Conservation (phyloP, 768 basidiomycete genomes). For the Sarcomyxa edulis region DNA sequence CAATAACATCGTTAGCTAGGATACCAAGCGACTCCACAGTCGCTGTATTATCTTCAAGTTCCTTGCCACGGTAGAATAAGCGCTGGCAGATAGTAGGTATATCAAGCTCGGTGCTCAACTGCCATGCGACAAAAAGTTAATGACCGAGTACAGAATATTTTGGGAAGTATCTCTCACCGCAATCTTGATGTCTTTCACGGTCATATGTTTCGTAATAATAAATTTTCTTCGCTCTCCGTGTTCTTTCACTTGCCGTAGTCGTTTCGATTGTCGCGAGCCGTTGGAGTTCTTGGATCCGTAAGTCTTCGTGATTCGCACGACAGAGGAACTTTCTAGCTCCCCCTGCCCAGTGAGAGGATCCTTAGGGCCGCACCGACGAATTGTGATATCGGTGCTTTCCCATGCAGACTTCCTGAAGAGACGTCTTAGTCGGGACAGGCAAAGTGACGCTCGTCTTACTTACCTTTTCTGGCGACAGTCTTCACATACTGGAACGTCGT, state of each 20-base stretch:
- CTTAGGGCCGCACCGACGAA: constrained; percentile 33
- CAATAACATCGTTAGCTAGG: constrained; percentile 54
- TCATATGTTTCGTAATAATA: constrained; percentile 56
- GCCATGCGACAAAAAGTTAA: constrained; percentile 2
- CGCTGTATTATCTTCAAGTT: constrained; percentile 59
- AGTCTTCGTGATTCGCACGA: background rate
- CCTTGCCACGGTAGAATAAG: constrained; percentile 54
- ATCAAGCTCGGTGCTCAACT: constrained; percentile 59
- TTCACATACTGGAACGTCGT: constrained; percentile 50
- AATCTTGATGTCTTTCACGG: constrained; percentile 76
- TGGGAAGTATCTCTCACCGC: constrained; percentile 44
- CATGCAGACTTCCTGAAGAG: constrained; percentile 47
- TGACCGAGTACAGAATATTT: constrained; percentile 4
- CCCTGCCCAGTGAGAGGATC: constrained; percentile 3
- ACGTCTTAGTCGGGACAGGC: constrained; percentile 5
- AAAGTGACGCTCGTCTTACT: constrained; percentile 5
- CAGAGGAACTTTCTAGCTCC: background rate
- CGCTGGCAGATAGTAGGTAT: constrained; percentile 78
- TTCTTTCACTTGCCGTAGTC: constrained; percentile 55
- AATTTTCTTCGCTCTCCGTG: constrained; percentile 45
- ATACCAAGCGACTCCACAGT: constrained; percentile 51
- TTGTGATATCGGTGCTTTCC: constrained; percentile 54
- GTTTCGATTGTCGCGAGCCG: constrained; percentile 62
- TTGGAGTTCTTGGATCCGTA: constrained; percentile 2
- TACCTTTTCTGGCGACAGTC: constrained; percentile 60